Percentiles rank a stretch among this genome's conserved stretches.
Evolutionary conservation across 2,329 filamentous ascomycete genomes (phyloP).

Genomic region (Chrysoporthe puriensis): DNA sequence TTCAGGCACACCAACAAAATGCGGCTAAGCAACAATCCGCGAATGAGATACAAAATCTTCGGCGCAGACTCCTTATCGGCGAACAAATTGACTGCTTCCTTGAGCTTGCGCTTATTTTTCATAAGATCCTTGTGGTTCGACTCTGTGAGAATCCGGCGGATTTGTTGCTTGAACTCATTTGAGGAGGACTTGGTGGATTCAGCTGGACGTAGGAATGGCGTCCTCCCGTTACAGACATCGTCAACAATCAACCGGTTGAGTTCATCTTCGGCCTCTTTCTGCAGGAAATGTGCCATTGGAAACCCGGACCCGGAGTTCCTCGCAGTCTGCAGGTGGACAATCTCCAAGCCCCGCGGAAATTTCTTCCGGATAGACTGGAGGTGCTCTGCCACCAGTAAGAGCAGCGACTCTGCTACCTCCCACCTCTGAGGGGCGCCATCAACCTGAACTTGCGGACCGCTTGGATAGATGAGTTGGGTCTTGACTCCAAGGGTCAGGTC

Average conservation of each 20-base stretch:
- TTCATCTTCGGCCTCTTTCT: constrained; percentile 48
- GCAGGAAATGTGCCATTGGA: constrained; percentile 61
- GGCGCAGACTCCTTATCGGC: constrained; percentile 37
- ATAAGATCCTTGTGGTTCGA: constrained; percentile 20
- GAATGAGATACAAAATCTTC: constrained; percentile 56
- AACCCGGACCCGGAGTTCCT: constrained; percentile 41
- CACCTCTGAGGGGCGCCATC: constrained; percentile 60
- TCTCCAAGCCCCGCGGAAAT: constrained; percentile 50
- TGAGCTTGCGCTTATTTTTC: constrained; percentile 30
- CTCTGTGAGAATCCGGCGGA: constrained; percentile 34
- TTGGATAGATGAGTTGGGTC: constrained; percentile 62
- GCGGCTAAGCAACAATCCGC: constrained; percentile 63
- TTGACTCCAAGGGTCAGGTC: constrained; percentile 58
- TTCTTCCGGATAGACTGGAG: constrained; percentile 40
- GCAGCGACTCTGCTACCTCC: constrained; percentile 47
- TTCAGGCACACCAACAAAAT: constrained; percentile 63
- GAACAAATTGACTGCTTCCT: constrained; percentile 36
- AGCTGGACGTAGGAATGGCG: constrained; percentile 39
- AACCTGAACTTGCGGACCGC: constrained; percentile 50
- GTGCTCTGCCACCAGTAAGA: constrained; percentile 45
- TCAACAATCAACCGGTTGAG: constrained; percentile 45
- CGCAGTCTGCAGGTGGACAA: constrained; percentile 42
- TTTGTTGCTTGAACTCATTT: constrained; percentile 28
- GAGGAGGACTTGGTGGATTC: constrained; percentile 28
- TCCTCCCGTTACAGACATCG: constrained; percentile 43